phyloP scores from a whole-genome alignment of 768 basidiomycete species.

The Mycena leptocephala region DNA sequence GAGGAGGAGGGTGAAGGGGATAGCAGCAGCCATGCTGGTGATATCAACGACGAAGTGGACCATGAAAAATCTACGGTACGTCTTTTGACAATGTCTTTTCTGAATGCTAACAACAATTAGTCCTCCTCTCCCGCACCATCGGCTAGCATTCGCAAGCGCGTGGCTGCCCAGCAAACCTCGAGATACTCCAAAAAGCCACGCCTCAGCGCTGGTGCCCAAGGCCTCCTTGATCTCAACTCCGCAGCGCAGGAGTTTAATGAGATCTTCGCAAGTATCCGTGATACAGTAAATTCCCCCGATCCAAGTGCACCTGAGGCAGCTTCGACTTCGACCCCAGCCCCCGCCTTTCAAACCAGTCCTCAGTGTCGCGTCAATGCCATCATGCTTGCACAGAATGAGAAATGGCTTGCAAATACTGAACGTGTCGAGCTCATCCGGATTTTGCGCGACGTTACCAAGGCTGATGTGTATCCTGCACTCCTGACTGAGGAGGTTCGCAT shows the following conservation, averaged over 20 bases:
- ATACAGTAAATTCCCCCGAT: neutral
- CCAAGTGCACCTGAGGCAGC: neutral
- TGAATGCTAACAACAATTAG: neutral
- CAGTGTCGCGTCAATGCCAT: neutral
- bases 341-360: neutral
- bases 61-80: neutral
- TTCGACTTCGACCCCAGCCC: neutral
- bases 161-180: neutral
- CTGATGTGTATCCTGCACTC: conserved; percentile 28
- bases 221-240: neutral
- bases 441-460: neutral
- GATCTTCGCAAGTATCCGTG: neutral
- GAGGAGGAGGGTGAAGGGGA: neutral
- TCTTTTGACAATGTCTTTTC: neutral
- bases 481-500: neutral
- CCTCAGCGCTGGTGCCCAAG: neutral
- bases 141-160: neutral
- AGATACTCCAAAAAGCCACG: neutral
- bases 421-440: neutral
- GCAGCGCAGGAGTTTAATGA: neutral
- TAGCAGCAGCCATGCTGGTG: neutral
- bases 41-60: neutral
- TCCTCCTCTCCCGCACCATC: neutral
- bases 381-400: neutral
- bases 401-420: neutral